Conservation (phyloP, 2,329 filamentous ascomycete species). For the Colletotrichum tofieldiae region DNA sequence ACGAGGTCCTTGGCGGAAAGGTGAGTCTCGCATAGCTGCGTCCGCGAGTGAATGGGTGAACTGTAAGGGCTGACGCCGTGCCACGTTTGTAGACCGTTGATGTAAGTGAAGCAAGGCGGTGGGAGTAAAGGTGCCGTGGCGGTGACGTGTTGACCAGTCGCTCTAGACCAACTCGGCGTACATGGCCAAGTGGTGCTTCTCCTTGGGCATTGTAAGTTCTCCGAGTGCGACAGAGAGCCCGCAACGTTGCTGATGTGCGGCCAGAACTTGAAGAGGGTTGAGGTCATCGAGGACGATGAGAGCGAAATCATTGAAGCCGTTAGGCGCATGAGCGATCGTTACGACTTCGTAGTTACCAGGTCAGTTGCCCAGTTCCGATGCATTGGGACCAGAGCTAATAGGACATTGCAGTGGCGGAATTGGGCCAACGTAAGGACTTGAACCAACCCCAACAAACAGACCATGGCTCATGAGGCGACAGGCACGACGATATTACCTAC, state of each 20-base stretch:
- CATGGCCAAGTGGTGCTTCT: conserved; percentile 77
- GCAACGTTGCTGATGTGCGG: not conserved
- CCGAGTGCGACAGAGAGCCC: no score
- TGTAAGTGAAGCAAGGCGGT: conserved; percentile 49
- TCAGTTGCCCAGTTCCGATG: conserved; percentile 45
- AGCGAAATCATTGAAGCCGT: conserved; percentile 91
- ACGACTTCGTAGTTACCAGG: conserved; percentile 95
- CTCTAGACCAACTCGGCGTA: conserved; percentile 75
- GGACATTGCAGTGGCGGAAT: conserved; percentile 81
- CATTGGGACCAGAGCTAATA: conserved; percentile 32
- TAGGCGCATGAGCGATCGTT: conserved; percentile 86
- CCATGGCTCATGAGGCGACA: conserved; percentile 54
- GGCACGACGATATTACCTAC: conserved; percentile 98
- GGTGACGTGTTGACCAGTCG: conserved; percentile 34
- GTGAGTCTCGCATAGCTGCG: conserved; percentile 60
- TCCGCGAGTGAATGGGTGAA: not conserved
- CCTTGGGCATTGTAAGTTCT: conserved; percentile 69
- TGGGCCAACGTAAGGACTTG: conserved; percentile 83
- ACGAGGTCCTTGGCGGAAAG: conserved; percentile 96
- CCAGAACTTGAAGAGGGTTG: conserved; percentile 84
- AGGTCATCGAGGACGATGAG: conserved; percentile 95
- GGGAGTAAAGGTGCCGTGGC: not conserved
- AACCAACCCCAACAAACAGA: not conserved
- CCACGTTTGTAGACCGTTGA: conserved; percentile 54
- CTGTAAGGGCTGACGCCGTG: conserved; percentile 6